Conservation (phyloP, 495 filamentous ascomycete species). For the Xylaria cubensis region DNA sequence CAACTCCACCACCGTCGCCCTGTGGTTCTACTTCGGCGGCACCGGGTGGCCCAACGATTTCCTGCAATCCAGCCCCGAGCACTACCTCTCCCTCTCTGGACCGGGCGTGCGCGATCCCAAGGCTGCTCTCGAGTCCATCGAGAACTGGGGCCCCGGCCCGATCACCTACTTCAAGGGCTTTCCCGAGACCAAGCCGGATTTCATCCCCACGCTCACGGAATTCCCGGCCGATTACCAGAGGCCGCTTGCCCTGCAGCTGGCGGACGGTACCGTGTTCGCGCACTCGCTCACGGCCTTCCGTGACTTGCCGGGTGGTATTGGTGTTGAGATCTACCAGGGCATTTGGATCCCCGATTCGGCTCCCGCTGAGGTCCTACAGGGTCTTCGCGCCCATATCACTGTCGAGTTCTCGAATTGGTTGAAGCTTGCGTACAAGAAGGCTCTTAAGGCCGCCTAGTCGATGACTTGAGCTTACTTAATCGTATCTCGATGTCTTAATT, state of each 20-base stretch:
- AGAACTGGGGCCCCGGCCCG: constrained; percentile 34
- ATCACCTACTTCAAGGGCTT: constrained; percentile 32
- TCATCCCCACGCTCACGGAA: constrained; percentile 23
- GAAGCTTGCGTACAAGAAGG: constrained; percentile 29
- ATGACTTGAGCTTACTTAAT: not conserved
- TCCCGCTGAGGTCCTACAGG: constrained; percentile 28
- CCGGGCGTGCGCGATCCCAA: constrained; percentile 23
- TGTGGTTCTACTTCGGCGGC: constrained; percentile 31
- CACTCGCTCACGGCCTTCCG: constrained; percentile 31
- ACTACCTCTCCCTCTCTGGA: constrained; percentile 27
- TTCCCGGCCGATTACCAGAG: constrained; percentile 27
- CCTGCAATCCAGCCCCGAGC: constrained; percentile 31
- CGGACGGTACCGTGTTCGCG: constrained; percentile 28
- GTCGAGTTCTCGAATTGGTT: constrained; percentile 39
- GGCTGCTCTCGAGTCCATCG: constrained; percentile 29
- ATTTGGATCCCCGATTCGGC: constrained; percentile 34
- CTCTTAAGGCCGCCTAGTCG: not conserved
- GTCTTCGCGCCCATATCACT: constrained; percentile 30
- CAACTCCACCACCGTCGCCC: constrained; percentile 26
- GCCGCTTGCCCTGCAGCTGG: constrained; percentile 30
- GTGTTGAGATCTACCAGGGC: constrained; percentile 33
- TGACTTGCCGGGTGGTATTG: constrained; percentile 28
- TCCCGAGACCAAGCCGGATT: constrained; percentile 29
- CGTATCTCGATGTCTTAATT: not conserved
- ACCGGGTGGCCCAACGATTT: constrained; percentile 29